Base-by-base conservation (phyloP, 192 early-diverging fungal species). In the Rhizophagus sp. region DNA sequence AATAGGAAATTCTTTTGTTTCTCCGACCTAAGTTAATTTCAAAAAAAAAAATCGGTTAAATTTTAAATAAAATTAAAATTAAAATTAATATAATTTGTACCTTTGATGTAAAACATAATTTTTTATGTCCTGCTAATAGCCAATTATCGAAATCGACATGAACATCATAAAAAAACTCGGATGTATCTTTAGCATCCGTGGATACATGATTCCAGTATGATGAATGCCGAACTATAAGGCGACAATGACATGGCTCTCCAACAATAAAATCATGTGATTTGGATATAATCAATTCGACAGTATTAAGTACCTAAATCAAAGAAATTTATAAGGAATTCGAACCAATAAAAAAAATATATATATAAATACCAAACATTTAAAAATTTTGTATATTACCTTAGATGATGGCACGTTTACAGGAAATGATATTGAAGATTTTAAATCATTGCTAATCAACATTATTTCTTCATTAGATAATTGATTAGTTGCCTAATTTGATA, bases 101-200 rank as follows among this genome's bases (percentile, higher is more conserved):
- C 87, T 93, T 88, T 9, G 90, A 85, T 39, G 36, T 36, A 75
- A 93, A 90, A 27, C 84, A 76, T 52, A 88, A 70, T 81, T 90
- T 90, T 70, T 85, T 88, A 71, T 90, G 88, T 6, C 92, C 92
- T 30, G 90, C 86, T 27, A 93, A 75, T 4, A 93, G 62, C 92
- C 92, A 93, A 78, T 91, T 90, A 41, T 90, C 87, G 73, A 92
- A 88, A 75, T 93, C 92, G 1, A 89, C 87, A 49, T 87, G 68
- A 78, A 93, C 88, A 24, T 93, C 90, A 75, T 91, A 93, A 70
- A 76, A 85, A 62, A 89, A 88, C 44, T 89, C 89, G 24, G 79
- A 62, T 50, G 73, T 68, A 27, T 82, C 78, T 22, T 79, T 80
- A 27, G 65, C 77, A 9, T 87, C 72, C 72, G 80, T 85, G 1